phyloP scores from a whole-genome alignment of 768 basidiomycete genomes.

The Russula earlei region DNA sequence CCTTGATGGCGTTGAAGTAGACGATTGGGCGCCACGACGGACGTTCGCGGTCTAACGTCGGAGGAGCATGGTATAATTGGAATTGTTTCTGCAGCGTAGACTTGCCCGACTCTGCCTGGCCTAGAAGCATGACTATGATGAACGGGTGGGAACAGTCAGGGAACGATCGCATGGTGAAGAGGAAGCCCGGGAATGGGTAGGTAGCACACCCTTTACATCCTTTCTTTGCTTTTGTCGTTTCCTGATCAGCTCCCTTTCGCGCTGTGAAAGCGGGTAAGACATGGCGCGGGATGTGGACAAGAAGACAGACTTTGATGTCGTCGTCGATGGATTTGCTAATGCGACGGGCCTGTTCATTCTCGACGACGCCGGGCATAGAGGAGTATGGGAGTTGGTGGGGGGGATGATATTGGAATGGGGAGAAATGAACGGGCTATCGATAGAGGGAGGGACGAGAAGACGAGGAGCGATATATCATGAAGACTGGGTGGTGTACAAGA shows the following conservation, averaged over 20 bases:
- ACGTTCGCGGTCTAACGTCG: conserved; percentile 31
- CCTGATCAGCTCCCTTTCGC: conserved; percentile 40
- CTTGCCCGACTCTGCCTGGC: conserved; percentile 73
- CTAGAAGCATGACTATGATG: conserved; percentile 56
- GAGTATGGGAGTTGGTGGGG: neutral
- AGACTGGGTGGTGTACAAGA: conserved; percentile 3
- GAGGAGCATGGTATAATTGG: conserved; percentile 64
- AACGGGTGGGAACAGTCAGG: neutral
- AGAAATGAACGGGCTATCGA: neutral
- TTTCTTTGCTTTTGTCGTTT: conserved; percentile 37
- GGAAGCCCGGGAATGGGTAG: neutral
- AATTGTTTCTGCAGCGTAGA: conserved; percentile 82
- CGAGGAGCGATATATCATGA: conserved; percentile 8
- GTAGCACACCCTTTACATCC: conserved; percentile 44
- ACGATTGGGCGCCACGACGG: conserved; percentile 37
- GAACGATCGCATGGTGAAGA: neutral
- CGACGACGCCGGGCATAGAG: conserved; percentile 18
- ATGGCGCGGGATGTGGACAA: neutral
- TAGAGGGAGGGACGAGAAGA: neutral
- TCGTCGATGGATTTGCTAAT: conserved; percentile 48
- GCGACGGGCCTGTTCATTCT: conserved; percentile 37
- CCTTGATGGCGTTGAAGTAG: conserved; percentile 40
- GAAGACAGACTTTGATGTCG: conserved; percentile 38
- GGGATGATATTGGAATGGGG: neutral
- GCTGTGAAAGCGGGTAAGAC: conserved; percentile 3